Evolutionary conservation across 1,284 basidiomycete genomes (phyloP), one percentile per base, ranked within the genome.

Genomic region (Boletus mariae): DNA sequence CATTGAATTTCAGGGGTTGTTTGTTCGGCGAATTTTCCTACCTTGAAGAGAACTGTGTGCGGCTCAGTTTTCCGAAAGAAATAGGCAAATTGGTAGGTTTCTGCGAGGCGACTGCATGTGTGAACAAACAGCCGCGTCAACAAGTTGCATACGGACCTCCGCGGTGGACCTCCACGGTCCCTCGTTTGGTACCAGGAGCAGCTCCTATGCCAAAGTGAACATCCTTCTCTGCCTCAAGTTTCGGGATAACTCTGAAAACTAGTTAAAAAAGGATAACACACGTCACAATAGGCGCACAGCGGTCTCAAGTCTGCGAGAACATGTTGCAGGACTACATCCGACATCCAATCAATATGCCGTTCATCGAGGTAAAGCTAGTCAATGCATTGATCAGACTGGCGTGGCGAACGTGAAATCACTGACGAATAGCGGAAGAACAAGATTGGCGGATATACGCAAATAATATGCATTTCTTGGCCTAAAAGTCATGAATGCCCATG

Each of bases 291-390:
- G 11, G 45, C 78, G 59, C 56, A 90, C 89, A 82, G 69, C 54
- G 85, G 85, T 59, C 84, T 77, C 44, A 91, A 67, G 64, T 91
- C 88, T 13, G 80, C 77, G 2, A 91, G 74, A 25, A 91, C 84
- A 61, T 82, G 79, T 61, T 90, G 87, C 12, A 91, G 71, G 41
- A 84, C 73, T 26, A 71, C 60, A 57, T 91, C 87, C 6, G 85
- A 82, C 88, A 91, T 91, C 89, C 89, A 91, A 43, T 80, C 75
- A 15, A 85, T 65, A 69, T 91, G 89, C n/a, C 80, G 77, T 58
- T 87, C 85, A 63, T 91, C 88, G 13, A 91, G 77, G 66, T 90
- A 91, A 12, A 91, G 67, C 87, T 89, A 41, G 46, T 20, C 9
- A 59, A 32, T 38, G 31, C 31, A 41, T 45, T 52, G 32, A 41